phyloP scores from a whole-genome alignment of 441 rosid genomes.

The Populus tomentosa region DNA sequence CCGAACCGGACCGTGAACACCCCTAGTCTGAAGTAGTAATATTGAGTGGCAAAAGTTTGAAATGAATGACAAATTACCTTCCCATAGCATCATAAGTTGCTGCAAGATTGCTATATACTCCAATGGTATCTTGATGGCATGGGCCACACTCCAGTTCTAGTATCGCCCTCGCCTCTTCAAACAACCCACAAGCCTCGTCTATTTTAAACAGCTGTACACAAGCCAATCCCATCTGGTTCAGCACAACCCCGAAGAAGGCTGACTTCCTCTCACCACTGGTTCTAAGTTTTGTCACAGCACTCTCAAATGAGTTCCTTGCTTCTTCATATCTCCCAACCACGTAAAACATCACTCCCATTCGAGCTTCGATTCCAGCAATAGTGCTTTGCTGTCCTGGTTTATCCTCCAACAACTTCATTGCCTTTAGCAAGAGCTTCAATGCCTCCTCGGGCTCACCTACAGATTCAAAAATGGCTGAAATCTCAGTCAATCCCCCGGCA shows the following conservation, averaged over 20 bases:
- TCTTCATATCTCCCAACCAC: slow-evolving; percentile 84
- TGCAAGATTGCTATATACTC: slow-evolving; percentile 93
- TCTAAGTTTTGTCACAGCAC: slow-evolving; percentile 73
- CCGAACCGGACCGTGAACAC: no score
- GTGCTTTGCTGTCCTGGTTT: slow-evolving; percentile 96
- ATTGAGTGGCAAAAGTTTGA: neutral
- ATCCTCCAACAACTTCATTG: slow-evolving; percentile 87
- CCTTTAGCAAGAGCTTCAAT: slow-evolving; percentile 80
- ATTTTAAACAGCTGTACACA: slow-evolving; percentile 95
- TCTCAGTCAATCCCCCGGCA: slow-evolving; percentile 84
- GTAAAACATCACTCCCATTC: slow-evolving; percentile 97
- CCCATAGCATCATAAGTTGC: slow-evolving; percentile 99
- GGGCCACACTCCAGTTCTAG: slow-evolving; percentile 90
- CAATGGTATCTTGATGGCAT: slow-evolving; percentile 94
- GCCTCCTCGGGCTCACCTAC: slow-evolving; percentile 97
- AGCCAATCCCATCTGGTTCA: slow-evolving; percentile 98
- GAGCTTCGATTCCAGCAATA: slow-evolving; percentile 88
- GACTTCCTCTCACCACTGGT: slow-evolving; percentile 90
- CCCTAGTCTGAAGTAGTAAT: neutral
- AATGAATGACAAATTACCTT: slow-evolving; percentile 44
- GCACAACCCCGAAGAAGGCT: slow-evolving; percentile 85
- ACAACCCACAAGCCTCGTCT: slow-evolving; percentile 84
- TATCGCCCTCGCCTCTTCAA: slow-evolving; percentile 84
- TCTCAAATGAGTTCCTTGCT: slow-evolving; percentile 74
- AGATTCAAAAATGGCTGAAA: slow-evolving; percentile 90